Percentiles rank a stretch among this genome's conserved stretches.
Conservation (phyloP, 768 basidiomycete species). For the Tephrocybe sp. region DNA sequence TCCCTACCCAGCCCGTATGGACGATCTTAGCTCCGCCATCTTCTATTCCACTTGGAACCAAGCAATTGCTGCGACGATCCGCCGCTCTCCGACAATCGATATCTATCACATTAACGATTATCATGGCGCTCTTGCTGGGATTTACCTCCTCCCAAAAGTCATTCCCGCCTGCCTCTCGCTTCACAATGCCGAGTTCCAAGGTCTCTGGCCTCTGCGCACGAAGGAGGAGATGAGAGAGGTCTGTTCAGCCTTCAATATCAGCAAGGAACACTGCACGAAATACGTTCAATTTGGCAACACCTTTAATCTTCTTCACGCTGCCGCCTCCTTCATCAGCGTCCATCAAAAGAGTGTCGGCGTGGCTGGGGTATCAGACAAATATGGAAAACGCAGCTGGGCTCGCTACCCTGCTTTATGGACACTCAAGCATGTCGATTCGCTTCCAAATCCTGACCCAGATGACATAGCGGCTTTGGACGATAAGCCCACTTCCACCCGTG, state of each 20-base stretch:
- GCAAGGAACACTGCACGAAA: slow-evolving; percentile 94
- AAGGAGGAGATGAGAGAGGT: slow-evolving; percentile 99
- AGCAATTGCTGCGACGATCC: slow-evolving; percentile 89
- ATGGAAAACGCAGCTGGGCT: slow-evolving; percentile 96
- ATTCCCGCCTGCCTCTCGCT: slow-evolving; percentile 88
- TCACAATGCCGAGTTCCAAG: slow-evolving; percentile 98
- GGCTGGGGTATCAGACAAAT: slow-evolving; percentile 97
- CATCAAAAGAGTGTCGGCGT: slow-evolving; percentile 95
- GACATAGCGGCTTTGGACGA: slow-evolving; percentile 94
- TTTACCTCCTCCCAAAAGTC: slow-evolving; percentile 91
- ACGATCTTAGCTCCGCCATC: slow-evolving; percentile 93
- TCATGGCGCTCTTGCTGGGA: slow-evolving; percentile 87
- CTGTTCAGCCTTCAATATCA: slow-evolving; percentile 96
- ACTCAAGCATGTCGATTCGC: slow-evolving; percentile 90
- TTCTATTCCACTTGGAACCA: slow-evolving; percentile 99
- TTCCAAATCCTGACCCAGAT: slow-evolving; percentile 93
- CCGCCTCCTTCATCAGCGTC: slow-evolving; percentile 86
- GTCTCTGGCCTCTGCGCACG: slow-evolving; percentile 93
- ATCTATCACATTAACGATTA: slow-evolving; percentile 97
- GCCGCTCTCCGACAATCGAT: slow-evolving; percentile 83
- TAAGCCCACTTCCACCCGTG: slow-evolving; percentile 65
- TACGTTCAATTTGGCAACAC: slow-evolving; percentile 99
- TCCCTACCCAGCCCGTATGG: slow-evolving; percentile 96
- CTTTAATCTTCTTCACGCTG: slow-evolving; percentile 93
- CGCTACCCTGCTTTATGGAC: slow-evolving; percentile 97